These are phyloP conservation scores for Aspergillus ellipticus DNA, from an alignment of 495 filamentous ascomycete genomes.

Conservation along the genomic window DNA sequence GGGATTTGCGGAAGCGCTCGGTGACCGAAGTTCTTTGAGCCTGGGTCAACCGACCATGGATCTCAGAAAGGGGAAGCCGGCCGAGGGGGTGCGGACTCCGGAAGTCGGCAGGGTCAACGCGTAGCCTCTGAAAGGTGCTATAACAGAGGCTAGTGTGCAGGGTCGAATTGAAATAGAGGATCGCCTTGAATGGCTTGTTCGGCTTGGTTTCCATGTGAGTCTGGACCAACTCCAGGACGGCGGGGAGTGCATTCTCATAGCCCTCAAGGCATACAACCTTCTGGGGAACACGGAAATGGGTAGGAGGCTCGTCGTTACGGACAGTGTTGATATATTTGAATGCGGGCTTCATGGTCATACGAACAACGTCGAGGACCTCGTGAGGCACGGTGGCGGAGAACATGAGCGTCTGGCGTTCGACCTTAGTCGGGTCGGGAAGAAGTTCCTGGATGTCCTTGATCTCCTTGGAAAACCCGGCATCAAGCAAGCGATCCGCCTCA, in stretches of 20 bases:
- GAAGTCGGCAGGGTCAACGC: slow-evolving; percentile 19
- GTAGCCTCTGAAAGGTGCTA: slow-evolving; percentile 56
- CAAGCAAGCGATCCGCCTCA: slow-evolving; percentile 89
- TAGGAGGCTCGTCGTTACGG: slow-evolving; percentile 70
- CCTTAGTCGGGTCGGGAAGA: slow-evolving; percentile 58
- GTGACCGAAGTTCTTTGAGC: slow-evolving; percentile 59
- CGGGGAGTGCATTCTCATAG: slow-evolving; percentile 72
- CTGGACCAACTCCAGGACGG: slow-evolving; percentile 69
- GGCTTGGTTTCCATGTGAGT: slow-evolving; percentile 36
- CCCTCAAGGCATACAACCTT: slow-evolving; percentile 59
- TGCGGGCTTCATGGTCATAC: slow-evolving; percentile 61
- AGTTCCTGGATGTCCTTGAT: slow-evolving; percentile 63
- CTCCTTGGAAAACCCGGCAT: slow-evolving; percentile 81
- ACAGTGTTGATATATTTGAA: slow-evolving; percentile 86
- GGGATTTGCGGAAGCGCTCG: slow-evolving; percentile 60
- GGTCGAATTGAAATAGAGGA: slow-evolving; percentile 83
- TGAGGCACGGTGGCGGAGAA: slow-evolving; percentile 89
- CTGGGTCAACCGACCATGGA: slow-evolving; percentile 81
- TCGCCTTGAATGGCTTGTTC: slow-evolving; percentile 75
- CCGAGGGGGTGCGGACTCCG: slow-evolving; percentile 41
- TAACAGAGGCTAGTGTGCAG: slow-evolving; percentile 62
- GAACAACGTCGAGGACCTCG: slow-evolving; percentile 77
- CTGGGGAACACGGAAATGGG: slow-evolving; percentile 81
- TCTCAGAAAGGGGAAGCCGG: slow-evolving; percentile 54
- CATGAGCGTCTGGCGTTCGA: slow-evolving; percentile 81